phyloP scores from a whole-genome alignment of 257 asterid species.

The Paulownia fortunei region DNA sequence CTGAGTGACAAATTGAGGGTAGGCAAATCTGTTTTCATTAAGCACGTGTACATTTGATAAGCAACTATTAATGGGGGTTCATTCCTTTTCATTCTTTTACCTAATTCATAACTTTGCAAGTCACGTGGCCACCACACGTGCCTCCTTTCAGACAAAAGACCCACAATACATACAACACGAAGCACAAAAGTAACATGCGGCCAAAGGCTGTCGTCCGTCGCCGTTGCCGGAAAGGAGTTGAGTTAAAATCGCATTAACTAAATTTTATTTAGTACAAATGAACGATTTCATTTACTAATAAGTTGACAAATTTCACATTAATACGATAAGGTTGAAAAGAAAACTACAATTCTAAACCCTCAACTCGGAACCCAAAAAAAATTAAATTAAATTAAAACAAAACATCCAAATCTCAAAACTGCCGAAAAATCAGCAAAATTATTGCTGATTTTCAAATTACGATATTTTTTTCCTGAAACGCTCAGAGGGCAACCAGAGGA shows the following conservation, averaged over 20 bases:
- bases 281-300: conserved; percentile 15
- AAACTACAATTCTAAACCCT: neutral
- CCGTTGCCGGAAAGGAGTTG: conserved; percentile 44
- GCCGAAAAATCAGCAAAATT: conserved; percentile 37
- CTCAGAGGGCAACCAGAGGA: conserved; percentile 46
- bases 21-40: conserved; percentile 32
- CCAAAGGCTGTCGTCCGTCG: conserved; percentile 32
- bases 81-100: conserved; percentile 67
- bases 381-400: too few species aligned
- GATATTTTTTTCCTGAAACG: neutral
- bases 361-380: neutral
- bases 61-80: conserved; percentile 33
- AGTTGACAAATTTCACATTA: conserved; percentile 14
- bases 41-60: conserved; percentile 38
- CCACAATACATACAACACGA: neutral
- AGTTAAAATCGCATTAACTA: neutral
- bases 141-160: conserved; percentile 18
- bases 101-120: conserved; percentile 51
- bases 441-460: conserved; percentile 35
- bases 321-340: neutral
- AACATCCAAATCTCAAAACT: conserved; percentile 39
- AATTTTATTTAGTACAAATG: conserved; percentile 15
- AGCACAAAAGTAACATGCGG: conserved; percentile 41
- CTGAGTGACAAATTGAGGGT: conserved; percentile 28
- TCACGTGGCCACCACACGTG: conserved; percentile 68